Evolutionary conservation across 495 filamentous ascomycete species (phyloP), one percentile per base, ranked within the genome.

Genomic region (Tuber brumale): DNA sequence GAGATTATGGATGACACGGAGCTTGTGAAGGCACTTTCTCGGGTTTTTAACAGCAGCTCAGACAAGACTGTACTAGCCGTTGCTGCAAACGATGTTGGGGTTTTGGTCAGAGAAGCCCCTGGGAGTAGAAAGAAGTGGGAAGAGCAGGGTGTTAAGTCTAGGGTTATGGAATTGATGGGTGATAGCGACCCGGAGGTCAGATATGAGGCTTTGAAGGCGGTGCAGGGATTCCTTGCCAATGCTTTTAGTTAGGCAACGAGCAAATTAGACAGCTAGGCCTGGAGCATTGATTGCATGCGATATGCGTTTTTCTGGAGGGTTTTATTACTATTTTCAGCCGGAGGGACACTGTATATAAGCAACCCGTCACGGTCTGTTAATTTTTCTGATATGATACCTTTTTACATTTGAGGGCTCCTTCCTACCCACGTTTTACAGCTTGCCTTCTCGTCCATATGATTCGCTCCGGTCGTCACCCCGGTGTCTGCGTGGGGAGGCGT

Each of bases 11-110:
- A 99, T 41, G 88, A 92, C 72, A 91, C 90, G 84, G 93, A 94
- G 84, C 86, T 99, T 27, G 92, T 92, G 7, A 93, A 96, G 82
- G 97, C 97, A 61, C 87, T 99, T 85, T 85, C 87, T 43, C 94
- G 96, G 86, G 84, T 82, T 70, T n/a, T 82, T 46, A 72, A 37
- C 19, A 76, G 71, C n/a, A 82, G 77, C 41, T 70, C 74, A n/a
- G 96, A 98, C 84, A 97, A 97, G 86, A 92, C 95, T 81, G 95
- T 98, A 35, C 87, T 99, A 76, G 95, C 96, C 0, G 95, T 98
- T 83, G 96, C 91, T 35, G 97, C 94, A 85, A 97, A 97, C 82
- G 95, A 99, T 84, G 88, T 98, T 31, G 94, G 93, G 21, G 91
- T 86, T 75, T 85, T 99, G 73, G 95, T 99, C 39, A 94, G 92